phyloP scores from a whole-genome alignment of 352 stramenopile genomes.

The Pythium apleroticum region DNA sequence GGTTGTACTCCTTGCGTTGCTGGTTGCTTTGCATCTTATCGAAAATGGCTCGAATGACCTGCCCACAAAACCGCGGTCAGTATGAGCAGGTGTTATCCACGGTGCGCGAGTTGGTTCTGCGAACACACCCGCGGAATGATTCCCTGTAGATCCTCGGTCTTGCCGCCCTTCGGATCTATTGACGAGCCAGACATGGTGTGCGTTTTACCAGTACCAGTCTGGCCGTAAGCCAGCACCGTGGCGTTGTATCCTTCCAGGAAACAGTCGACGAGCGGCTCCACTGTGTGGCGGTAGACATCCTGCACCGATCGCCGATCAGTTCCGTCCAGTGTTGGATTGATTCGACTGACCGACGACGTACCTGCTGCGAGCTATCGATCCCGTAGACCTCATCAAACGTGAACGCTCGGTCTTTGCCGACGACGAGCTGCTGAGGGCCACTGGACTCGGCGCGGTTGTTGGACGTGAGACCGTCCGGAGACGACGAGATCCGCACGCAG shows the following conservation, averaged over 20 bases:
- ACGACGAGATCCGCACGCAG: constrained; percentile 63
- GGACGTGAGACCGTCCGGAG: constrained; percentile 43
- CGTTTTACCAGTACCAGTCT: constrained; percentile 93
- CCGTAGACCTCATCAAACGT: constrained; percentile 90
- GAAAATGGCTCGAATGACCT: constrained; percentile 74
- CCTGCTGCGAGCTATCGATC: constrained; percentile 63
- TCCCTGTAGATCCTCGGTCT: constrained; percentile 59
- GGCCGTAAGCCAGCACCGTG: constrained; percentile 81
- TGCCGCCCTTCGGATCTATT: constrained; percentile 41
- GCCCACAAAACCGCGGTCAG: constrained; percentile 6
- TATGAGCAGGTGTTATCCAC: not conserved
- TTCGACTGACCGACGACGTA: constrained; percentile 15
- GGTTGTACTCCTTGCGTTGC: constrained; percentile 66
- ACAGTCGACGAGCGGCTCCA: constrained; percentile 67
- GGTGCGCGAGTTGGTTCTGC: not conserved
- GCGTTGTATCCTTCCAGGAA: constrained; percentile 86
- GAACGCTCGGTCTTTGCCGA: constrained; percentile 85
- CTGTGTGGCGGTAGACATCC: constrained; percentile 70
- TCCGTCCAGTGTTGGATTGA: not conserved
- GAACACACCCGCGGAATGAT: constrained; percentile 83
- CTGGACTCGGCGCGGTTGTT: constrained; percentile 19
- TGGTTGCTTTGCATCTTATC: constrained; percentile 50
- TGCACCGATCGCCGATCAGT: constrained; percentile 16
- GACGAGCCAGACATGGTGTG: constrained; percentile 91
- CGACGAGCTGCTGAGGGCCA: constrained; percentile 65